A percentile compares a stretch with the other conserved stretches of the same genome.
These are phyloP conservation scores for Yarrowia alimentaria DNA, from an alignment of 805 yeast species.

Conservation along the genomic window DNA sequence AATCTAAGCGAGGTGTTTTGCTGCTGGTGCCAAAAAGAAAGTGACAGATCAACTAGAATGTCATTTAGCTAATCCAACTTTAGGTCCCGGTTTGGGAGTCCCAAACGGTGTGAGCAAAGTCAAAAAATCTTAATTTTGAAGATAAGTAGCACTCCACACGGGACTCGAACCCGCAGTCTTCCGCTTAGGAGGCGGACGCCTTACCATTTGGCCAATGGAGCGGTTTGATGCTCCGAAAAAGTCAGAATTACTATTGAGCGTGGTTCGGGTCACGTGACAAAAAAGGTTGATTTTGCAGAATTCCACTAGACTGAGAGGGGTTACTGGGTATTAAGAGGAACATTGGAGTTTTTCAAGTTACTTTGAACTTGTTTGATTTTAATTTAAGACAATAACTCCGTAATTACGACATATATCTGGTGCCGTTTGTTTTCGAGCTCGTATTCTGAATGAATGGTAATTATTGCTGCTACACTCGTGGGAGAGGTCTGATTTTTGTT, in stretches of 20 bases:
- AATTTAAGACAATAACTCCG: too few species aligned
- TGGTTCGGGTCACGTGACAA: background rate
- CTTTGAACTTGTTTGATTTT: too few species aligned
- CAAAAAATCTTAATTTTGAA: background rate
- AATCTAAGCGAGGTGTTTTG: too few species aligned
- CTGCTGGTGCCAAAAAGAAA: background rate
- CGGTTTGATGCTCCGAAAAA: constrained; percentile 28
- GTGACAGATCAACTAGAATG: constrained; percentile 1
- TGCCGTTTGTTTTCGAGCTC: too few species aligned
- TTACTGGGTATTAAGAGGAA: too few species aligned
- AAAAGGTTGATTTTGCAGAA: background rate
- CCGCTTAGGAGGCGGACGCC: constrained; percentile 71
- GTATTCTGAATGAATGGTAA: too few species aligned
- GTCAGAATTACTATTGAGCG: background rate
- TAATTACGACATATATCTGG: too few species aligned
- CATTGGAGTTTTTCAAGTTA: too few species aligned
- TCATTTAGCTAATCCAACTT: constrained; percentile 2
- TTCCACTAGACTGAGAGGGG: too few species aligned
- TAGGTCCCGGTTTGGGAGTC: constrained; percentile 7
- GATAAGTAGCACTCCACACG: constrained; percentile 49
- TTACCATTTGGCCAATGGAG: constrained; percentile 63
- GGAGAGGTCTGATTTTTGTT: too few species aligned
- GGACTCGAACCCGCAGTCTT: constrained; percentile 69
- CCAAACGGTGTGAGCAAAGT: constrained; percentile 14
- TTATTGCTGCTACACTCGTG: too few species aligned